phyloP scores from a whole-genome alignment of 2,329 filamentous ascomycete genomes.

The Alternaria sp. region DNA sequence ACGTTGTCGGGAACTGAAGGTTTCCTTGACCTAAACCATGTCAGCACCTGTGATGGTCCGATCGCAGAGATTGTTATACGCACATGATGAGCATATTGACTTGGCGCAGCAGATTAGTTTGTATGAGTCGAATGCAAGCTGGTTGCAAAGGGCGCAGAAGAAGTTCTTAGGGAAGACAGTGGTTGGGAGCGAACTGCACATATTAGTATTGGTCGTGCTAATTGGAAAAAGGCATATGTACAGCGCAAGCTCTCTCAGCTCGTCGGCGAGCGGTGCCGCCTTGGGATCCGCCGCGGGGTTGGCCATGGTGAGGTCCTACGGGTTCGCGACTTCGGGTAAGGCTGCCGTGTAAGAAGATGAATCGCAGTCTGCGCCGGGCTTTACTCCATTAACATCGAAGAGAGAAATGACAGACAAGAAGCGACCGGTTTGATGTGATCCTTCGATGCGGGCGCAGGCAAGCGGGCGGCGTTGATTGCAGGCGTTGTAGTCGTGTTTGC shows the following conservation, averaged over 20 bases:
- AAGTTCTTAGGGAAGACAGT: constrained; percentile 96
- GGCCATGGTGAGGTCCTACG: constrained; percentile 38
- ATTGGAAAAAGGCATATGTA: constrained; percentile 16
- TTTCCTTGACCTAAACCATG: constrained; percentile 38
- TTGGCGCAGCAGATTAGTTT: constrained; percentile 95
- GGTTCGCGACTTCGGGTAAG: constrained; percentile 28
- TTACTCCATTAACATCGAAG: constrained; percentile 35
- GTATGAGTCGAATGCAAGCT: constrained; percentile 88
- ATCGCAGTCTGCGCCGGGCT: constrained; percentile 15
- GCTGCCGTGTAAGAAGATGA: constrained; percentile 30
- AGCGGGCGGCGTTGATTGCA: constrained; percentile 13
- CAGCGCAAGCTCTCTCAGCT: constrained; percentile 45
- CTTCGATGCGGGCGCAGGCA: constrained; percentile 9
- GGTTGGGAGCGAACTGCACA: constrained; percentile 72
- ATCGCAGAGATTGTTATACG: constrained; percentile 42
- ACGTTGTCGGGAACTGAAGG: constrained; percentile 75
- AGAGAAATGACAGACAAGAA: neutral
- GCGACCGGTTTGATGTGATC: neutral
- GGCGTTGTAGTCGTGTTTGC: constrained; percentile 23
- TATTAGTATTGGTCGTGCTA: constrained; percentile 18
- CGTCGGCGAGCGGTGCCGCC: constrained; percentile 44
- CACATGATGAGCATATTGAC: constrained; percentile 90
- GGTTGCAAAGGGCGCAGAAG: constrained; percentile 92
- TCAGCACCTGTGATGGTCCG: constrained; percentile 8
- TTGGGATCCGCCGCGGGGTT: constrained; percentile 39